A percentile compares a stretch with the other conserved stretches of the same genome.
Conservation (phyloP, 768 basidiomycete genomes). For the Calocybe cyanea region DNA sequence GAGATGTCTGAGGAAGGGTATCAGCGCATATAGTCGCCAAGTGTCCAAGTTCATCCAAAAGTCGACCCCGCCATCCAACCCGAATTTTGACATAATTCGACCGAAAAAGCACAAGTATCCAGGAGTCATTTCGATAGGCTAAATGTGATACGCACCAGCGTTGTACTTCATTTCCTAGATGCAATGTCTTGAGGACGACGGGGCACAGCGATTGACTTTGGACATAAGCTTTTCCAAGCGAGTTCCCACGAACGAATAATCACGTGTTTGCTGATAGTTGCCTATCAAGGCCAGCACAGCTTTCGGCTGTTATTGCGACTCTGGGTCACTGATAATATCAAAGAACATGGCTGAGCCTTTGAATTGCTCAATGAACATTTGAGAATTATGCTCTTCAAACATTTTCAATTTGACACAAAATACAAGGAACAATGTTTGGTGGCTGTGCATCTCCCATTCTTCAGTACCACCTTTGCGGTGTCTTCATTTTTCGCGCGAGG, state of each 20-base stretch:
- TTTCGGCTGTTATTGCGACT: too few relatives aligned
- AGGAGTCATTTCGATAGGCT: slow-evolving; percentile 20
- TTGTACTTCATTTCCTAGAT: slow-evolving; percentile 74
- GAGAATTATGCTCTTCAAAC: too few relatives aligned
- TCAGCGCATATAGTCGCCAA: slow-evolving; percentile 27
- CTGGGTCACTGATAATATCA: too few relatives aligned
- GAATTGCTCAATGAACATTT: too few relatives aligned
- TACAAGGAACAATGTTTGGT: too few relatives aligned
- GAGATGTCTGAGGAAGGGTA: slow-evolving; percentile 61
- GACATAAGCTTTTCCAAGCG: slow-evolving; percentile 1
- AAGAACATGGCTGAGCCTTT: too few relatives aligned
- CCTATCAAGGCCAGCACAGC: too few relatives aligned
- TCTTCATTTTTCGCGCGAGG: too few relatives aligned
- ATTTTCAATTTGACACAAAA: too few relatives aligned
- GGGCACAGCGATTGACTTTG: slow-evolving; percentile 42
- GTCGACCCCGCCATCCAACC: slow-evolving; percentile 50
- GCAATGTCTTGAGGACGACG: slow-evolving; percentile 57
- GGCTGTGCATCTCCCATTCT: too few relatives aligned
- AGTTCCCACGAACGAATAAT: slow-evolving; percentile 34
- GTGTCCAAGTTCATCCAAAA: slow-evolving; percentile 38
- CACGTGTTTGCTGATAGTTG: too few relatives aligned
- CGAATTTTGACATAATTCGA: slow-evolving; percentile 26
- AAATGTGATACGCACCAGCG: slow-evolving; percentile 58
- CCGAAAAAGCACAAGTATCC: slow-evolving; percentile 22
- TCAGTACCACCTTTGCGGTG: too few relatives aligned